Conservation (phyloP, 2,329 filamentous ascomycete species). For the Claviceps fusiformis region DNA sequence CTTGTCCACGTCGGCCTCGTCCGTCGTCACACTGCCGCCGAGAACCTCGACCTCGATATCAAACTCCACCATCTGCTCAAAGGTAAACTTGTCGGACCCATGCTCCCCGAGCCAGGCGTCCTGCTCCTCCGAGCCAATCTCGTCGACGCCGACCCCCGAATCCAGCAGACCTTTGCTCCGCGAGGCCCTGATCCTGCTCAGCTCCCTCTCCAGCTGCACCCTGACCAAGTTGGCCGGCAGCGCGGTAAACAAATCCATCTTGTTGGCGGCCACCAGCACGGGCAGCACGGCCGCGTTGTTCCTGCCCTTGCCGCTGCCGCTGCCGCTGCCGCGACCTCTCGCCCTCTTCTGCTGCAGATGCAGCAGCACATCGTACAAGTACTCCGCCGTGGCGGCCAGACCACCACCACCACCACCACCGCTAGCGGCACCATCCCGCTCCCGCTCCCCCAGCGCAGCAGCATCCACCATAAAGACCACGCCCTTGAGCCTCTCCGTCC, state of each 20-base stretch:
- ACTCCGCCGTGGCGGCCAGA: constrained; percentile 62
- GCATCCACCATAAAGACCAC: constrained; percentile 87
- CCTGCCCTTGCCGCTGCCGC: constrained; percentile 18
- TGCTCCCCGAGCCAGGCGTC: constrained; percentile 78
- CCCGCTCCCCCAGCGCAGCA: constrained; percentile 46
- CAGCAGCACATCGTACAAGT: constrained; percentile 82
- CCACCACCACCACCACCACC: constrained; percentile 7
- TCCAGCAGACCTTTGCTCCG: constrained; percentile 72
- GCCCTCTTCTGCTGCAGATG: constrained; percentile 62
- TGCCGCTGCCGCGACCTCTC: no score
- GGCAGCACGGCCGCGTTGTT: constrained; percentile 37
- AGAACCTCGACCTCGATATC: constrained; percentile 65
- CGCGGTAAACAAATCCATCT: constrained; percentile 89
- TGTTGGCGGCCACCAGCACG: constrained; percentile 82
- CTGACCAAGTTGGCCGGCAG: constrained; percentile 66
- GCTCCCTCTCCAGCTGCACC: constrained; percentile 63
- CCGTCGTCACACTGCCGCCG: constrained; percentile 56
- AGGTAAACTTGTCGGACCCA: constrained; percentile 63
- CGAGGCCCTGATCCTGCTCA: constrained; percentile 62
- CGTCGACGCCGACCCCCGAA: constrained; percentile 58
- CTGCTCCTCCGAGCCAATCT: constrained; percentile 51
- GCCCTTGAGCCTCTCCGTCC: constrained; percentile 44
- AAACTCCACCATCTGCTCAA: constrained; percentile 71
- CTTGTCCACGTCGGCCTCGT: constrained; percentile 57
- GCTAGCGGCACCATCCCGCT: constrained; percentile 15